phyloP scores from a whole-genome alignment of 768 basidiomycete genomes.

The Leccinum obscurum region DNA sequence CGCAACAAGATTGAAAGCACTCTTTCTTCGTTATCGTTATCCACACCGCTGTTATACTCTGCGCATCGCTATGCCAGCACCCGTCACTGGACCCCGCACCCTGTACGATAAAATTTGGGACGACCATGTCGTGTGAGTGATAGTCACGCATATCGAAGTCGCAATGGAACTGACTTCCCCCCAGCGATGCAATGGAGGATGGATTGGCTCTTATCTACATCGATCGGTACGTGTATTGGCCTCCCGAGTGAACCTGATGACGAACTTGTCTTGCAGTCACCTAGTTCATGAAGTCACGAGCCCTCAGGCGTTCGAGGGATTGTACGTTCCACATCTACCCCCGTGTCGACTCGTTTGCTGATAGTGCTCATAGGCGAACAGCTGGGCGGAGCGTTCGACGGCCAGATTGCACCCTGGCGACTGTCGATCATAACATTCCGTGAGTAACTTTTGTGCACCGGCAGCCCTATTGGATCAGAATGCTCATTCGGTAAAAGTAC shows the following conservation, averaged over 20 bases:
- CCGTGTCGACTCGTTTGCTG: constrained; percentile 10
- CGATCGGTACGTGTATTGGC: constrained; percentile 52
- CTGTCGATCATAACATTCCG: constrained; percentile 88
- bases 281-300: constrained; percentile 92
- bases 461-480: not conserved
- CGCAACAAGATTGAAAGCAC: not conserved
- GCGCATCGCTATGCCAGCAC: constrained; percentile 48
- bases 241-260: not conserved
- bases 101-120: constrained; percentile 99
- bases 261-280: constrained; percentile 36
- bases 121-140: constrained; percentile 85
- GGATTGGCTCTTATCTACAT: constrained; percentile 83
- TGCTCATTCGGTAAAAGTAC: constrained; percentile 46
- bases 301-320: constrained; percentile 88
- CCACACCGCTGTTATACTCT: constrained; percentile 6
- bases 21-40: not conserved
- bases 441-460: constrained; percentile 39
- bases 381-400: constrained; percentile 77
- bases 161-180: constrained; percentile 8
- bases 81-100: constrained; percentile 70
- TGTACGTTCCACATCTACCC: constrained; percentile 45
- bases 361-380: constrained; percentile 49
- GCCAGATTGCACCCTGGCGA: constrained; percentile 87
- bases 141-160: constrained; percentile 6
- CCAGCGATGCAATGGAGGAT: constrained; percentile 69